A percentile compares a stretch with the other conserved stretches of the same genome.
Conservation (phyloP, 139 green algal genomes). For the Helicosporidium sp. region DNA sequence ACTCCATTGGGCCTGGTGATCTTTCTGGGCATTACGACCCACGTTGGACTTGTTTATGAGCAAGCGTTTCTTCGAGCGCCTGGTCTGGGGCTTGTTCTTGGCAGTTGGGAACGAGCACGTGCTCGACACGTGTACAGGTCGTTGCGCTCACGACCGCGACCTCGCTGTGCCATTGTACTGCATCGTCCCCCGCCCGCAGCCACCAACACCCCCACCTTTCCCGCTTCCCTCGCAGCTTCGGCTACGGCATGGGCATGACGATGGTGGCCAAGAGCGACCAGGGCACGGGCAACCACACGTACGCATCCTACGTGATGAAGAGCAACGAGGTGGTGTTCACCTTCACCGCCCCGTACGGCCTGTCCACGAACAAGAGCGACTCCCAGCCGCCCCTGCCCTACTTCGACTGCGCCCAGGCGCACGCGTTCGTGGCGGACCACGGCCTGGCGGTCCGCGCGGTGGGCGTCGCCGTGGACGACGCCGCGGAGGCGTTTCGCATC, state of each 20-base stretch:
- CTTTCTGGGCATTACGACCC: too few species aligned
- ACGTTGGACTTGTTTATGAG: too few species aligned
- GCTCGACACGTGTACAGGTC: too few species aligned
- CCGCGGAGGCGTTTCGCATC: constrained; percentile 42
- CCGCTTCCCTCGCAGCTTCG: constrained; percentile 61
- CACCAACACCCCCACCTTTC: background rate
- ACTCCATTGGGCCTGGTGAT: too few species aligned
- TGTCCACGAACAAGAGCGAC: constrained; percentile 7
- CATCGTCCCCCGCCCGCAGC: background rate
- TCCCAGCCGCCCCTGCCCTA: constrained; percentile 12
- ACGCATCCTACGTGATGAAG: constrained; percentile 63
- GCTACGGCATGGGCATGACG: constrained; percentile 73
- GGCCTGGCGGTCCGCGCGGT: constrained; percentile 73
- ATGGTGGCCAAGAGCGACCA: constrained; percentile 73
- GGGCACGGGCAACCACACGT: constrained; percentile 63
- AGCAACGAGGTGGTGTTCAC: constrained; percentile 71
- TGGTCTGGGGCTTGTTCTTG: too few species aligned
- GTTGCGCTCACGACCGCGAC: too few species aligned
- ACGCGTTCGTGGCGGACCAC: constrained; percentile 63
- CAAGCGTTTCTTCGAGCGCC: too few species aligned
- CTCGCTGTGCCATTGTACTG: background rate
- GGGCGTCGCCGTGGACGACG: constrained; percentile 66
- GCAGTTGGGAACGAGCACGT: too few species aligned
- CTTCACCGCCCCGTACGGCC: constrained; percentile 81
- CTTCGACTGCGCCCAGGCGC: constrained; percentile 36